Conservation (phyloP, 495 filamentous ascomycete species). For the Cercophora newfieldiana region DNA sequence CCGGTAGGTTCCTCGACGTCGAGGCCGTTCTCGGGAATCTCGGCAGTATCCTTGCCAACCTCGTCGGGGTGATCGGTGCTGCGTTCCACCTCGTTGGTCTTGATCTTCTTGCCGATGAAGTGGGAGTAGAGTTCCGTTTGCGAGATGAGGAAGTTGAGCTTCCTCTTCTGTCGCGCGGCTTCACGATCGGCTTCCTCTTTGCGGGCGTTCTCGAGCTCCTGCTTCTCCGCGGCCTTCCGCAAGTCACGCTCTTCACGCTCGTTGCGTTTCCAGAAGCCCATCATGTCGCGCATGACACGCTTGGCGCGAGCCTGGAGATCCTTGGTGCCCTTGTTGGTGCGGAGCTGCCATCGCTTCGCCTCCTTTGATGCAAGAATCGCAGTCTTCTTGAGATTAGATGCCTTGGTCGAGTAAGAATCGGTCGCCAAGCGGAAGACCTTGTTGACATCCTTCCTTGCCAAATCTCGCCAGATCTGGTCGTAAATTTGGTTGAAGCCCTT, state of each 20-base stretch:
- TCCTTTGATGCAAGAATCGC: constrained; percentile 97
- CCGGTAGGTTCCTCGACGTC: constrained; percentile 61
- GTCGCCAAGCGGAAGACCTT: constrained; percentile 86
- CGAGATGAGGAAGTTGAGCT: constrained; percentile 98
- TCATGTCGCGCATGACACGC: constrained; percentile 98
- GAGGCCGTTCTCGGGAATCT: constrained; percentile 46
- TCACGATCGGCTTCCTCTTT: constrained; percentile 96
- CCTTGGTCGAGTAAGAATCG: constrained; percentile 76
- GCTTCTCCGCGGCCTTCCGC: constrained; percentile 88
- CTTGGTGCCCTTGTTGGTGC: constrained; percentile 97
- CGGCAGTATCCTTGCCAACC: constrained; percentile 45
- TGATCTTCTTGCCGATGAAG: constrained; percentile 99
- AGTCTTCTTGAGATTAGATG: constrained; percentile 94
- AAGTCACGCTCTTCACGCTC: constrained; percentile 95
- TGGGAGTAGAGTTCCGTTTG: constrained; percentile 99
- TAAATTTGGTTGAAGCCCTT: constrained; percentile 97
- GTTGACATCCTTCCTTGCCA: constrained; percentile 88
- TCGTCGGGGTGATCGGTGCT: constrained; percentile 79
- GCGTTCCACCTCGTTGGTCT: constrained; percentile 88
- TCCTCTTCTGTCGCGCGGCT: constrained; percentile 94
- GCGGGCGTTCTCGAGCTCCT: constrained; percentile 94
- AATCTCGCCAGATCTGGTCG: constrained; percentile 96
- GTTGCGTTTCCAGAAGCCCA: constrained; percentile 99
- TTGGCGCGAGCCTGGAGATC: constrained; percentile 96
- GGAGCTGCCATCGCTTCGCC: constrained; percentile 92